Conservation (phyloP, 805 yeast genomes). For the Saturnispora gosingensis region DNA sequence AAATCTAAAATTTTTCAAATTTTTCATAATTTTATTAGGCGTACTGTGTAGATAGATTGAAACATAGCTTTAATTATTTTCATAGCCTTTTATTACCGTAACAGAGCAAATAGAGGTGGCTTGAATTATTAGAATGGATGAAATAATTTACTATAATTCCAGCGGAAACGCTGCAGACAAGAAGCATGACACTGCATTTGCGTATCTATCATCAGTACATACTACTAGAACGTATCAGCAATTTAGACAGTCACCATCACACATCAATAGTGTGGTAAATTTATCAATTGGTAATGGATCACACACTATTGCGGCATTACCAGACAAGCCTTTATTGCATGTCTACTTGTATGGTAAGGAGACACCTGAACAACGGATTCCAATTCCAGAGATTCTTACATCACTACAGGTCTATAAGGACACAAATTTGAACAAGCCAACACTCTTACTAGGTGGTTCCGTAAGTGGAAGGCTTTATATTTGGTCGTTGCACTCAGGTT, state of each 20-base stretch:
- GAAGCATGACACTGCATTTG: conserved; percentile 26
- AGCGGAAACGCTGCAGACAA: conserved; percentile 37
- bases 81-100: too few relatives aligned
- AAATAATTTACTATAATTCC: conserved; percentile 38
- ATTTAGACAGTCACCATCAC: conserved; percentile 45
- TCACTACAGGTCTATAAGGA: conserved; percentile 34
- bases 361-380: conserved; percentile 67
- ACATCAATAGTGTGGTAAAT: conserved; percentile 36
- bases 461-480: conserved; percentile 66
- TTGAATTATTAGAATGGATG: conserved; percentile 33
- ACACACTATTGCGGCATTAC: conserved; percentile 53
- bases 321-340: conserved; percentile 65
- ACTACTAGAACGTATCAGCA: conserved; percentile 39
- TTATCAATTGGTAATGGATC: conserved; percentile 40
- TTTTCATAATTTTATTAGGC: neutral
- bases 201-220: conserved; percentile 36
- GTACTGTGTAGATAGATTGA: neutral
- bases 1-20: neutral
- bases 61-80: too few relatives aligned
- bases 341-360: conserved; percentile 65
- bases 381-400: conserved; percentile 70
- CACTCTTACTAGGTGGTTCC: conserved; percentile 68
- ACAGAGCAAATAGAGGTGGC: too few relatives aligned
- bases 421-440: conserved; percentile 21
- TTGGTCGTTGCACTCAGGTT: conserved; percentile 81